These are phyloP conservation scores for Colletotrichum nymphaeae DNA, from an alignment of 2,329 filamentous ascomycete species.

Conservation along the genomic window DNA sequence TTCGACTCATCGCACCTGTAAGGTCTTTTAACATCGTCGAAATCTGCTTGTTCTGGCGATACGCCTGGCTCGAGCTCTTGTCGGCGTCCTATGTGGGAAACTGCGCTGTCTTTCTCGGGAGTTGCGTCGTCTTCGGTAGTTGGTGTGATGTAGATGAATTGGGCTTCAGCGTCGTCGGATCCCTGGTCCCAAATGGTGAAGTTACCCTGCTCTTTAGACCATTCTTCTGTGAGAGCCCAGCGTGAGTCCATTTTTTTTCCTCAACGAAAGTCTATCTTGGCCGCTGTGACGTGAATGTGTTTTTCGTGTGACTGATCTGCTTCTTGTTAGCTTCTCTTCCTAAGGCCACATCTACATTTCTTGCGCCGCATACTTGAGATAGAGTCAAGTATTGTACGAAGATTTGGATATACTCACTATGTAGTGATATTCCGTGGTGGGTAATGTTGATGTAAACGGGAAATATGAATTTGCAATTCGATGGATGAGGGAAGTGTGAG, in stretches of 20 bases:
- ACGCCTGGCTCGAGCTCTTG: neutral
- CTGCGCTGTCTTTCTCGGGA: neutral
- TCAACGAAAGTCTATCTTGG: neutral
- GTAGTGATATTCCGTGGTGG: too few species aligned
- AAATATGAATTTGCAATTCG: too few species aligned
- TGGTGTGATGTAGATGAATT: neutral
- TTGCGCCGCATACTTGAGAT: too few species aligned
- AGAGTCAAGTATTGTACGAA: too few species aligned
- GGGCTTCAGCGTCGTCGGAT: neutral
- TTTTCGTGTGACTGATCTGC: neutral
- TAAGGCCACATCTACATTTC: too few species aligned
- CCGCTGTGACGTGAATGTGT: neutral
- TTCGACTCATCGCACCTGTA: neutral
- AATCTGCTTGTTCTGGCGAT: neutral
- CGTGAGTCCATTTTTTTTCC: neutral
- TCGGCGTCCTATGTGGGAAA: neutral
- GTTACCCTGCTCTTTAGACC: neutral
- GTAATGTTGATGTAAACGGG: too few species aligned
- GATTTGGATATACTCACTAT: too few species aligned
- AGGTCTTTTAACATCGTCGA: neutral
- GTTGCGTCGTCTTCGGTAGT: neutral
- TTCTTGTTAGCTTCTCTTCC: neutral
- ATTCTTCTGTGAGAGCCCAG: neutral
- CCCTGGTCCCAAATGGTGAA: neutral
- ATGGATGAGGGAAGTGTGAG: too few species aligned